Evolutionary conservation across 192 early-diverging fungal genomes (phyloP), one percentile per base, ranked within the genome.

Genomic region (Linnemannia elongata): DNA sequence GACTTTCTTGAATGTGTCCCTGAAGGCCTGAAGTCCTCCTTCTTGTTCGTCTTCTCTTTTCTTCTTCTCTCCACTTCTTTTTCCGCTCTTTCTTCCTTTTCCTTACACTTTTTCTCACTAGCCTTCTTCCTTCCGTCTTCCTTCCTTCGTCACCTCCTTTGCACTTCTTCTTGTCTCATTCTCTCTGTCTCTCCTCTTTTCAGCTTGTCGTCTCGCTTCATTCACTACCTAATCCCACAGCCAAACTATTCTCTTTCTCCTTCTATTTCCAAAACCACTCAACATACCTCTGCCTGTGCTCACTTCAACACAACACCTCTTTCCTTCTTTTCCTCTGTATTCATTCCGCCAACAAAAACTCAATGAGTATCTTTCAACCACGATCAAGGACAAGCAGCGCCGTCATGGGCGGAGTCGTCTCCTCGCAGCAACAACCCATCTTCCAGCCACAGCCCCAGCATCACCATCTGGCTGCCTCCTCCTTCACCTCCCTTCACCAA

Each of bases 351-450:
- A 27, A 72, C 7, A 72, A 72, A 1, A 71, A 42, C 6, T n/a
- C 63, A 42, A 74, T 73, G 79, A 80, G 79, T 49, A 38, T 80
- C 55, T 80, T 80, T 49, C 72, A 73, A 68, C 73, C 79, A 49
- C 45, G 78, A 72, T 79, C 78, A 33, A 79, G 78, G 78, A 72
- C 68, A 7, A 72, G 69, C 69, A 79, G 78, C 70, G 22, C 39
- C 33, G 79, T 41, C 30, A 45, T 52, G 47, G 69, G 78, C 49
- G 78, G 30, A 8, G 49, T 18, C 70, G 70, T 42, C 36, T 71
- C 69, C 22, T 42, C 78, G 42, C 78, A 80, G 41, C 70, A 80
- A 0, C 45, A 54, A 6, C 49, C 30, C 17, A 69, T 54, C 44
- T 33, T 33, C 45, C 69, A 71, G 30, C 45, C 77, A 57, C 77